A percentile compares a stretch with the other conserved stretches of the same genome.
These are phyloP conservation scores for Tulasnella calospora DNA, from an alignment of 768 basidiomycete genomes.

Conservation along the genomic window DNA sequence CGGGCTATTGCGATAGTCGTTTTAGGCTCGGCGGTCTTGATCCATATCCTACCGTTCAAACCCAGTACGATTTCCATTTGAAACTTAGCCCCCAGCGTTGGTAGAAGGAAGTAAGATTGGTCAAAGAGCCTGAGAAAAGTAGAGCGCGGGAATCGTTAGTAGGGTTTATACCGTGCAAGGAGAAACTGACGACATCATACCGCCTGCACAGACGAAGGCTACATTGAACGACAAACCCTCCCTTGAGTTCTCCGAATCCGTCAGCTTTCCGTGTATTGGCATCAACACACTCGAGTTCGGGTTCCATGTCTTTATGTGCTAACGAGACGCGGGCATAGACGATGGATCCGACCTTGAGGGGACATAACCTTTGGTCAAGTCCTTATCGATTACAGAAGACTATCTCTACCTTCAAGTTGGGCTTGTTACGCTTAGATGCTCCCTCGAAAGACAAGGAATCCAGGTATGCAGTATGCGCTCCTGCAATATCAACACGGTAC, in stretches of 20 bases:
- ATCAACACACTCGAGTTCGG: slow-evolving; percentile 94
- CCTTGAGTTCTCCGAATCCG: slow-evolving; percentile 90
- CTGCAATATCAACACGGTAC: slow-evolving; percentile 90
- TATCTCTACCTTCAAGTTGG: slow-evolving; percentile 73
- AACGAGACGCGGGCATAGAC: slow-evolving; percentile 90
- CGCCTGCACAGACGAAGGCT: slow-evolving; percentile 80
- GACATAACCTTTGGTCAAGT: slow-evolving; percentile 23
- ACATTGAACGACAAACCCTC: slow-evolving; percentile 75
- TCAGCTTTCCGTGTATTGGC: slow-evolving; percentile 87
- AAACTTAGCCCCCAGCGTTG: slow-evolving; percentile 71
- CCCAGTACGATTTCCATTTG: slow-evolving; percentile 87
- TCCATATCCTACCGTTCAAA: slow-evolving; percentile 88
- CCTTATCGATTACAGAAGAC: not conserved
- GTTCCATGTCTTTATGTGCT: slow-evolving; percentile 97
- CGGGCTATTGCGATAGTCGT: slow-evolving; percentile 71
- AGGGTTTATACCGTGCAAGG: slow-evolving; percentile 18
- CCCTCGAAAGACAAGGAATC: slow-evolving; percentile 94
- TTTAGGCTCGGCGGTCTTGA: slow-evolving; percentile 65
- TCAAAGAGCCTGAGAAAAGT: slow-evolving; percentile 58
- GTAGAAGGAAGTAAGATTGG: slow-evolving; percentile 75
- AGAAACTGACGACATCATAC: slow-evolving; percentile 46
- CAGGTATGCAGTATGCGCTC: slow-evolving; percentile 75
- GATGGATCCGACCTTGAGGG: slow-evolving; percentile 71
- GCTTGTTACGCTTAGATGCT: slow-evolving; percentile 89
- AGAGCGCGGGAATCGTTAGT: slow-evolving; percentile 16